These are phyloP conservation scores for Fallopia convolvulus DNA, from an alignment of 148 eudicot genomes.

Conservation along the genomic window DNA sequence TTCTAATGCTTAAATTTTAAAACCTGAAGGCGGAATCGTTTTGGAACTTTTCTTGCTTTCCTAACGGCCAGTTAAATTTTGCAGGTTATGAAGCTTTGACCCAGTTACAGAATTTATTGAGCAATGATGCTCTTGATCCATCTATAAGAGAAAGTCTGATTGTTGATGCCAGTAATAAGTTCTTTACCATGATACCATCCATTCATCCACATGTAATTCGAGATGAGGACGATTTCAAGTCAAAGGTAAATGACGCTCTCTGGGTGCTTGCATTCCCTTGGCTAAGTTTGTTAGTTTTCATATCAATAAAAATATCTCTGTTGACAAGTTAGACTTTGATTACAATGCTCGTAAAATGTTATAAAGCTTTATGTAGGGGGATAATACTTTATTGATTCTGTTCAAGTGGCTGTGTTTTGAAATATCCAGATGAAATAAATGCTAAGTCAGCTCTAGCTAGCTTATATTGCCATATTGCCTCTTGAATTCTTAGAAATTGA, in stretches of 20 bases:
- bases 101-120: conserved; percentile 71
- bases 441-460: not conserved
- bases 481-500: not conserved
- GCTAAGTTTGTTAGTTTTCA: not conserved
- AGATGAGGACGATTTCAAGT: conserved; percentile 90
- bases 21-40: not conserved
- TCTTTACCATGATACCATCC: conserved; percentile 95
- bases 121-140: conserved; percentile 31
- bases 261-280: not conserved
- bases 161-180: conserved; percentile 93
- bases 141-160: conserved; percentile 61
- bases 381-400: not conserved
- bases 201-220: conserved; percentile 90
- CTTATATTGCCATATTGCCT: not conserved
- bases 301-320: not conserved
- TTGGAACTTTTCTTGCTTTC: not conserved
- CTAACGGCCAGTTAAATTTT: conserved; percentile 13
- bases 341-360: not conserved
- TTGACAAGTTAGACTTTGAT: conserved; percentile 1
- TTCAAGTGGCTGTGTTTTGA: not conserved
- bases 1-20: not conserved
- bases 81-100: conserved; percentile 98
- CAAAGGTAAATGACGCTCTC: conserved; percentile 47
- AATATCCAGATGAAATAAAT: not conserved
- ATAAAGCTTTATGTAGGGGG: not conserved